Conservation (phyloP, 139 green algal genomes). For the Closterium sp. region DNA sequence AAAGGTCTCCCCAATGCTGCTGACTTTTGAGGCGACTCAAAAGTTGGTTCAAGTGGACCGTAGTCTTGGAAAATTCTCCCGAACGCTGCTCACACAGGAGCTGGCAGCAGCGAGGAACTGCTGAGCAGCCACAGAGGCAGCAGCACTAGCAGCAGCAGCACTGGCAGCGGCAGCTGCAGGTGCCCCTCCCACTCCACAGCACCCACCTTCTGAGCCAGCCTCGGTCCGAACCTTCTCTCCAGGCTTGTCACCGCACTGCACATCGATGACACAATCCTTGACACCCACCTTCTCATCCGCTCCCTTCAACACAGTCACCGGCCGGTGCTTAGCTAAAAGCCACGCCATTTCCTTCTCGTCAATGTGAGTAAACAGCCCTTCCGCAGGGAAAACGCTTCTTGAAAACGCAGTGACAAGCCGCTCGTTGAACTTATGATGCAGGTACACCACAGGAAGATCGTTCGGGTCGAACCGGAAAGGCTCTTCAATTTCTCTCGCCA, state of each 20-base stretch:
- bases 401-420: constrained; percentile 25
- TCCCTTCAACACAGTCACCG: not conserved
- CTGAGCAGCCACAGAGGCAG: not conserved
- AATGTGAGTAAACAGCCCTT: constrained; percentile 19
- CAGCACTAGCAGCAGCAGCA: not conserved
- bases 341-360: not conserved
- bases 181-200: not conserved
- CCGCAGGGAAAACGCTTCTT: constrained; percentile 36
- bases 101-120: not conserved
- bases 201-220: not conserved
- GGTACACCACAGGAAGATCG: constrained; percentile 28
- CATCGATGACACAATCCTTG: not conserved
- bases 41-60: not conserved
- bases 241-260: not conserved
- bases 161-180: not conserved
- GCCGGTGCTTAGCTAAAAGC: not conserved
- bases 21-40: too few species aligned
- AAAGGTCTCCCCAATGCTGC: too few species aligned
- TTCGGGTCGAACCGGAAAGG: constrained; percentile 46
- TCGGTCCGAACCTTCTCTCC: not conserved
- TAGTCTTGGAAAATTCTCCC: not conserved
- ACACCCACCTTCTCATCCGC: not conserved
- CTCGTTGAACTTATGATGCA: constrained; percentile 43
- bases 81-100: not conserved
- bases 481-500: constrained; percentile 41